Percentiles rank a stretch among this genome's conserved stretches.
Conservation (phyloP, 1,284 basidiomycete species). For the Vanrija sp. region DNA sequence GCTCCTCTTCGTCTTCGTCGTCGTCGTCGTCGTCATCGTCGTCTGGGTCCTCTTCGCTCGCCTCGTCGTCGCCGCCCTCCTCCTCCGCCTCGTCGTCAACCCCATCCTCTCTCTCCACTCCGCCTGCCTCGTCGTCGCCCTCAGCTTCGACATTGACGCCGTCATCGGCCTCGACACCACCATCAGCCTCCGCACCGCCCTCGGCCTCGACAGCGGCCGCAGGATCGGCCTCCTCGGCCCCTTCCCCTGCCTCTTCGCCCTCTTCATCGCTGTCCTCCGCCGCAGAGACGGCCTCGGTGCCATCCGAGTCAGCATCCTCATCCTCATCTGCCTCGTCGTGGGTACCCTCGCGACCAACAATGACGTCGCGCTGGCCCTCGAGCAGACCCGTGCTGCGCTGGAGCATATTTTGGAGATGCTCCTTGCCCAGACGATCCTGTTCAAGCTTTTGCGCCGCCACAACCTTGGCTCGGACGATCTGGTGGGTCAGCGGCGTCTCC, state of each 20-base stretch:
- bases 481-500: neutral
- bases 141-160: neutral
- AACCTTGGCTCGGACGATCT: slow-evolving; percentile 67
- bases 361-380: slow-evolving; percentile 72
- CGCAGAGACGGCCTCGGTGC: slow-evolving; percentile 26
- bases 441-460: slow-evolving; percentile 59
- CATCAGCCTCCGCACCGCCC: slow-evolving; percentile 16
- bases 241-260: slow-evolving; percentile 26
- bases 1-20: slow-evolving; percentile 4
- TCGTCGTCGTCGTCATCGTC: slow-evolving; percentile 3
- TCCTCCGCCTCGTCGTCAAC: slow-evolving; percentile 10
- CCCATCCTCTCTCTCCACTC: neutral
- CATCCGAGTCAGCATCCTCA: slow-evolving; percentile 22
- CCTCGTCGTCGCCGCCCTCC: slow-evolving; percentile 21
- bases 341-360: slow-evolving; percentile 50
- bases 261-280: slow-evolving; percentile 42
- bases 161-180: slow-evolving; percentile 38
- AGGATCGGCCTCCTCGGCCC: slow-evolving; percentile 35
- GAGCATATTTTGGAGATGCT: slow-evolving; percentile 85
- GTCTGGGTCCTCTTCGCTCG: slow-evolving; percentile 21
- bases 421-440: slow-evolving; percentile 65
- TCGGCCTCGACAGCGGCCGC: slow-evolving; percentile 19
- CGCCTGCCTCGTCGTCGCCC: slow-evolving; percentile 19
- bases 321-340: slow-evolving; percentile 28
- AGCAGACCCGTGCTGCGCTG: slow-evolving; percentile 84